Percentiles rank a stretch among this genome's conserved stretches.
Conservation (phyloP, 73 alveolate genomes). For the Durusdinium trenchii region DNA sequence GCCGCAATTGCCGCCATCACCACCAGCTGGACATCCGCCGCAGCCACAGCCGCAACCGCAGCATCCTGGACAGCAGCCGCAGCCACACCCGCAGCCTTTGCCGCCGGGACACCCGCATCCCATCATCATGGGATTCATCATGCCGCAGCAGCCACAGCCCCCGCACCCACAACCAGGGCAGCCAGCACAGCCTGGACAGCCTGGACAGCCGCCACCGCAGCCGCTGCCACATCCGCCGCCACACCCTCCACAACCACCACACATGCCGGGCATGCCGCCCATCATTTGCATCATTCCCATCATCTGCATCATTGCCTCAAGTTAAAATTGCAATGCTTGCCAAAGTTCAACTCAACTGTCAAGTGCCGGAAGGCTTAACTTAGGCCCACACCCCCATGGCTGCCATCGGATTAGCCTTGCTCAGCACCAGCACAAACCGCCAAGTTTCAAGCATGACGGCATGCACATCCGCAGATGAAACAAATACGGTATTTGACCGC, state of each 20-base stretch:
- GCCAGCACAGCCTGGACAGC: conserved; percentile 15
- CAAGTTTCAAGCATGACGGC: not conserved
- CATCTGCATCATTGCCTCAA: conserved; percentile 93
- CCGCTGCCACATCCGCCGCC: not conserved
- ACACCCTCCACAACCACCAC: conserved; percentile 48
- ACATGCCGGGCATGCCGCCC: conserved; percentile 95
- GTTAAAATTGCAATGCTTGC: no score
- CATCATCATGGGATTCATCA: conserved; percentile 54
- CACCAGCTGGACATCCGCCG: conserved; percentile 55
- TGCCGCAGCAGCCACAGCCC: conserved; percentile 14
- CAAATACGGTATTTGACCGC: not conserved
- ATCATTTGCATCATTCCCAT: conserved; percentile 95
- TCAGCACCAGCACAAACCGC: not conserved
- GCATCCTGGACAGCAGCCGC: conserved; percentile 90
- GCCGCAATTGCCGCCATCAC: conserved; percentile 50
- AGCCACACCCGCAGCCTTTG: conserved; percentile 18
- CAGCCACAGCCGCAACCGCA: conserved; percentile 68
- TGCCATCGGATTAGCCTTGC: conserved; percentile 86
- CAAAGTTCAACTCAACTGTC: no score
- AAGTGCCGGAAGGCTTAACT: no score
- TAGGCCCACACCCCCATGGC: conserved; percentile 74
- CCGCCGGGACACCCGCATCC: conserved; percentile 20
- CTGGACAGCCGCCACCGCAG: conserved; percentile 13
- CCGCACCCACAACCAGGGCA: not conserved
- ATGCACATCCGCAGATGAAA: not conserved